phyloP scores from a whole-genome alignment of 148 eudicot genomes.

The Vaccinium corymbosum region DNA sequence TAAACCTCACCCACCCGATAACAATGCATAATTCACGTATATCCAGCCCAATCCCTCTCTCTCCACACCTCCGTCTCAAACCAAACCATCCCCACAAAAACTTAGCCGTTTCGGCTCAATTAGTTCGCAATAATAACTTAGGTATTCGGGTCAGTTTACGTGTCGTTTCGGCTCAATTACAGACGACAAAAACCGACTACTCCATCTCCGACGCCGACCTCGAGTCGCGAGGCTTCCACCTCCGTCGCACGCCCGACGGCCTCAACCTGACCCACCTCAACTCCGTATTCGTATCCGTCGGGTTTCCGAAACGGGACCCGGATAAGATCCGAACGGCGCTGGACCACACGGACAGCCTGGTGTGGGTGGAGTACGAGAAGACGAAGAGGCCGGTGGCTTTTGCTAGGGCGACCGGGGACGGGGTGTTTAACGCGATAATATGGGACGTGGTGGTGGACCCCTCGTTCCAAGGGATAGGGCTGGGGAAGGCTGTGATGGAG shows the following conservation, averaged over 20 bases:
- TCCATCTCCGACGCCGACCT: constrained; percentile 55
- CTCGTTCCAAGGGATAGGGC: constrained; percentile 73
- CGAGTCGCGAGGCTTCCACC: constrained; percentile 50
- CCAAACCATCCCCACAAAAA: neutral
- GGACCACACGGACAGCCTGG: constrained; percentile 56
- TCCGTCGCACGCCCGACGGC: constrained; percentile 43
- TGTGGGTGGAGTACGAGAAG: constrained; percentile 72
- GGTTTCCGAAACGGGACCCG: constrained; percentile 83
- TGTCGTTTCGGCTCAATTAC: neutral
- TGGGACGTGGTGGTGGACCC: constrained; percentile 99
- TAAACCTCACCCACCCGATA: neutral
- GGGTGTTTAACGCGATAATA: constrained; percentile 85
- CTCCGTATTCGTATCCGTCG: constrained; percentile 80
- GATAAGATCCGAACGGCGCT: constrained; percentile 68
- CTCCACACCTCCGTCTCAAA: constrained; percentile 23
- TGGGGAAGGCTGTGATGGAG: constrained; percentile 93
- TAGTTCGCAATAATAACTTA: too few relatives aligned
- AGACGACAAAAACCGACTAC: constrained; percentile 15
- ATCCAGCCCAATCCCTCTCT: constrained; percentile 14
- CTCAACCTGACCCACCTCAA: constrained; percentile 85
- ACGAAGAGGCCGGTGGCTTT: constrained; percentile 76
- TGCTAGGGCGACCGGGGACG: constrained; percentile 93
- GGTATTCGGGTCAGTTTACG: too few relatives aligned
- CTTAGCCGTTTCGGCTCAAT: constrained; percentile 18
- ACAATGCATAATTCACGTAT: neutral